A percentile compares a stretch with the other conserved stretches of the same genome.
These are phyloP conservation scores for Phytophthora ohioensis DNA, from an alignment of 352 stramenopile genomes.

Conservation along the genomic window DNA sequence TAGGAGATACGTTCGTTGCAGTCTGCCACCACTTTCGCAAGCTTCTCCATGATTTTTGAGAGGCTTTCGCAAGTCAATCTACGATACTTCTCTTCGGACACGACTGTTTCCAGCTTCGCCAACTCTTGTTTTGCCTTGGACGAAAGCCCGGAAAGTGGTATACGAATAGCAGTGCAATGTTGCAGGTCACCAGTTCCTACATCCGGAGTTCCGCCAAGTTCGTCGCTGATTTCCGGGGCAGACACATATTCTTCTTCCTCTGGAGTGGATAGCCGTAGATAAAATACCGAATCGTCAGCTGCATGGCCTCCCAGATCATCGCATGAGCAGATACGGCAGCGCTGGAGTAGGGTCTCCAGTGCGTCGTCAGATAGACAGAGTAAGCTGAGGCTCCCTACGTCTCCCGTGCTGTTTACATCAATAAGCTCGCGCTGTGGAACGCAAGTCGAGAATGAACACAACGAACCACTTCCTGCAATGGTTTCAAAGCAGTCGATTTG, in stretches of 20 bases:
- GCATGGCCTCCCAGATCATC: slow-evolving; percentile 7
- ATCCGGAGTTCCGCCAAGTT: neutral
- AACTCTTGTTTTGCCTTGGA: slow-evolving; percentile 21
- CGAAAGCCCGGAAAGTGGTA: slow-evolving; percentile 39
- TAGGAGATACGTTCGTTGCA: slow-evolving; percentile 49
- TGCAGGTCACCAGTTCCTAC: neutral
- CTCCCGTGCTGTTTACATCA: neutral
- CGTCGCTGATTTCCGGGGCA: neutral
- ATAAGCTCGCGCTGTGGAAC: slow-evolving; percentile 26
- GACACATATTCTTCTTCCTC: neutral
- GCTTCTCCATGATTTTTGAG: slow-evolving; percentile 16
- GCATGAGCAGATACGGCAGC: slow-evolving; percentile 39
- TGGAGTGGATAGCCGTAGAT: slow-evolving; percentile 11
- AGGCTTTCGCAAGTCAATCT: slow-evolving; percentile 8
- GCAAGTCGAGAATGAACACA: slow-evolving; percentile 8
- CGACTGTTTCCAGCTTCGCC: slow-evolving; percentile 11
- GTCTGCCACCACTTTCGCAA: slow-evolving; percentile 38
- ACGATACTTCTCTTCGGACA: slow-evolving; percentile 9
- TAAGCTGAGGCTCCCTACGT: slow-evolving; percentile 11
- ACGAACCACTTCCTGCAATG: neutral
- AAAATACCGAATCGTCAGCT: slow-evolving; percentile 9
- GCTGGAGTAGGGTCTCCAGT: slow-evolving; percentile 25
- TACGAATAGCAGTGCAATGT: neutral
- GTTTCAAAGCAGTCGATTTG: slow-evolving; percentile 25
- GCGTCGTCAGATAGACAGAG: slow-evolving; percentile 30